Conservation (phyloP, 495 filamentous ascomycete species). For the Umbilicaria muhlenbergii region DNA sequence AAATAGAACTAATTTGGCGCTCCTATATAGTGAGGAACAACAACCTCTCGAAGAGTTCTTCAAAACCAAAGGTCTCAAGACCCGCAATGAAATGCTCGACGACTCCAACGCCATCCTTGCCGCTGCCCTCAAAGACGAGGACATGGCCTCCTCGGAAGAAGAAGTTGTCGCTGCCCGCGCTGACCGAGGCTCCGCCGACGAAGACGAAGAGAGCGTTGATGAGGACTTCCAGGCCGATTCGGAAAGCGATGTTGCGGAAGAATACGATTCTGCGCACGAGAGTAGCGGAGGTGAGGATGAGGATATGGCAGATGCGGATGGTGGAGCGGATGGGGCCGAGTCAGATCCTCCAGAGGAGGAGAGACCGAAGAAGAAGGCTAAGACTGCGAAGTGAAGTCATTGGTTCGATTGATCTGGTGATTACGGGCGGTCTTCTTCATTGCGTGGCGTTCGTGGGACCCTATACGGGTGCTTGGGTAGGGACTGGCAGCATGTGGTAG, state of each 20-base stretch:
- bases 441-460: too few relatives aligned
- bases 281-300: slow-evolving; percentile 61
- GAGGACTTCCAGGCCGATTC: slow-evolving; percentile 89
- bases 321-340: slow-evolving; percentile 36
- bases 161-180: slow-evolving; percentile 51
- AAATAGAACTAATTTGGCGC: slow-evolving; percentile 7
- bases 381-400: slow-evolving; percentile 22
- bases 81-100: slow-evolving; percentile 87
- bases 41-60: slow-evolving; percentile 92
- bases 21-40: slow-evolving; percentile 59
- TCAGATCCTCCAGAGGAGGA: slow-evolving; percentile 25
- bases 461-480: too few relatives aligned
- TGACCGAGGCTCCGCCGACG: slow-evolving; percentile 82
- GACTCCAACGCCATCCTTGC: slow-evolving; percentile 55
- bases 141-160: slow-evolving; percentile 70
- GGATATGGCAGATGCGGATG: slow-evolving; percentile 45
- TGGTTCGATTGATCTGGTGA: not conserved
- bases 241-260: slow-evolving; percentile 91
- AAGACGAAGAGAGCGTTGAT: slow-evolving; percentile 86
- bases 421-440: too few relatives aligned
- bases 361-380: slow-evolving; percentile 58
- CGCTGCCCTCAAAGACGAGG: slow-evolving; percentile 64
- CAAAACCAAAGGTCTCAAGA: slow-evolving; percentile 78
- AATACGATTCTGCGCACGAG: slow-evolving; percentile 82
- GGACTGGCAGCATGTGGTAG: too few relatives aligned